phyloP scores from a whole-genome alignment of 1,139 yeast genomes.

The Zygosaccharomyces pseudobailii region DNA sequence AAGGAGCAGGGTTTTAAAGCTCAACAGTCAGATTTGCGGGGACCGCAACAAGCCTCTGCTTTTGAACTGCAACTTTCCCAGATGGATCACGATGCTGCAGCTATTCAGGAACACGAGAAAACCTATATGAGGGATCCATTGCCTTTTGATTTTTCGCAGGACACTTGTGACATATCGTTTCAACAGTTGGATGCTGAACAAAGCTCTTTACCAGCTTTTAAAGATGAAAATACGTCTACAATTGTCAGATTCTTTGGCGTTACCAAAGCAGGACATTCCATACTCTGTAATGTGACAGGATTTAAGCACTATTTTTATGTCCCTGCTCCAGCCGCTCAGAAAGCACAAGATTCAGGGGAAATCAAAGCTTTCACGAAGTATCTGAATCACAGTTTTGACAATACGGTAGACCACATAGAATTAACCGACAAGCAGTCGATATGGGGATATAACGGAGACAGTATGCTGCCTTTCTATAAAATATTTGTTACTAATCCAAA shows the following conservation, averaged over 20 bases:
- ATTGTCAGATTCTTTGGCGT: slow-evolving; percentile 88
- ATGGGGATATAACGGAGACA: slow-evolving; percentile 88
- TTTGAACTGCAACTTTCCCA: slow-evolving; percentile 61
- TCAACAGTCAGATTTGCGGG: slow-evolving; percentile 25
- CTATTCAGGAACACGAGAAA: slow-evolving; percentile 22
- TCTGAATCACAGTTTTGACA: slow-evolving; percentile 46
- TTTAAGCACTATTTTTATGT: slow-evolving; percentile 87
- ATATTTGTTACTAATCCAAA: slow-evolving; percentile 64
- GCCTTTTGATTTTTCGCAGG: slow-evolving; percentile 47
- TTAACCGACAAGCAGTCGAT: slow-evolving; percentile 72
- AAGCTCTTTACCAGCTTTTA: slow-evolving; percentile 45
- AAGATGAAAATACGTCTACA: slow-evolving; percentile 39
- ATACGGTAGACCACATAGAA: slow-evolving; percentile 52
- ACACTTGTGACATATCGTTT: slow-evolving; percentile 54
- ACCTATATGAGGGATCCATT: slow-evolving; percentile 48
- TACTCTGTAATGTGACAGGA: slow-evolving; percentile 83
- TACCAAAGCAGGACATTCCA: slow-evolving; percentile 80
- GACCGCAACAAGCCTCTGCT: slow-evolving; percentile 42
- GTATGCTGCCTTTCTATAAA: slow-evolving; percentile 74
- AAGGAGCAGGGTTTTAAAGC: slow-evolving; percentile 30
- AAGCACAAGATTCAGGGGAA: slow-evolving; percentile 43
- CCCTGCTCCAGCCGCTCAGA: slow-evolving; percentile 68
- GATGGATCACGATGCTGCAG: slow-evolving; percentile 45
- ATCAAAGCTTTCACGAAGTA: slow-evolving; percentile 46
- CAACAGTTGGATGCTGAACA: slow-evolving; percentile 97